phyloP scores from a whole-genome alignment of 305 asterid species.

The Galium porrigens region DNA sequence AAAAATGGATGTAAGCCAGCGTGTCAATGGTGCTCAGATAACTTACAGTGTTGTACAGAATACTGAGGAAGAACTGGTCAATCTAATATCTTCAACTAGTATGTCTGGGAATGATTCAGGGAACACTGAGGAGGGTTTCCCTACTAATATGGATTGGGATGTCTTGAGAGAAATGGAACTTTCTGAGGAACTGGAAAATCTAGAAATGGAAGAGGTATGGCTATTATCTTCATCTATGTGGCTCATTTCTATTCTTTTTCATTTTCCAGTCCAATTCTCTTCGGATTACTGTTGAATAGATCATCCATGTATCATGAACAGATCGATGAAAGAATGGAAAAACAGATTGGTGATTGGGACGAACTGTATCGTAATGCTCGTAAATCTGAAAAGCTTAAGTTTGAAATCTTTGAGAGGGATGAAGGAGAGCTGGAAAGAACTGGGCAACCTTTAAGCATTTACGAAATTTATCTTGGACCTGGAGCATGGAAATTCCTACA shows the following conservation, averaged over 20 bases:
- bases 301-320: slow-evolving; percentile 27
- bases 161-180: slow-evolving; percentile 59
- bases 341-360: slow-evolving; percentile 70
- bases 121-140: slow-evolving; percentile 34
- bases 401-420: slow-evolving; percentile 82
- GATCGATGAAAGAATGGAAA: slow-evolving; percentile 89
- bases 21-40: slow-evolving; percentile 26
- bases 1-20: slow-evolving; percentile 28
- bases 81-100: slow-evolving; percentile 27
- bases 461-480: slow-evolving; percentile 79
- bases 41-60: slow-evolving; percentile 50
- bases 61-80: slow-evolving; percentile 47
- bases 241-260: slow-evolving; percentile 8
- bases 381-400: slow-evolving; percentile 69
- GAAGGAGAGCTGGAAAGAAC: slow-evolving; percentile 98
- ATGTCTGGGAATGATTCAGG: slow-evolving; percentile 31
- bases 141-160: slow-evolving; percentile 66
- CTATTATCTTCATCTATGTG: slow-evolving; percentile 13
- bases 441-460: slow-evolving; percentile 82
- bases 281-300: slow-evolving; percentile 20
- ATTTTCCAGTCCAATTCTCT: not conserved
- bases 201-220: slow-evolving; percentile 74
- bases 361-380: slow-evolving; percentile 81
- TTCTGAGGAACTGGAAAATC: slow-evolving; percentile 71
- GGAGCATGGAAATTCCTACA: slow-evolving; percentile 95